These are phyloP conservation scores for Fusarium agapanthi DNA, from an alignment of 2,329 filamentous ascomycete genomes.

Conservation along the genomic window DNA sequence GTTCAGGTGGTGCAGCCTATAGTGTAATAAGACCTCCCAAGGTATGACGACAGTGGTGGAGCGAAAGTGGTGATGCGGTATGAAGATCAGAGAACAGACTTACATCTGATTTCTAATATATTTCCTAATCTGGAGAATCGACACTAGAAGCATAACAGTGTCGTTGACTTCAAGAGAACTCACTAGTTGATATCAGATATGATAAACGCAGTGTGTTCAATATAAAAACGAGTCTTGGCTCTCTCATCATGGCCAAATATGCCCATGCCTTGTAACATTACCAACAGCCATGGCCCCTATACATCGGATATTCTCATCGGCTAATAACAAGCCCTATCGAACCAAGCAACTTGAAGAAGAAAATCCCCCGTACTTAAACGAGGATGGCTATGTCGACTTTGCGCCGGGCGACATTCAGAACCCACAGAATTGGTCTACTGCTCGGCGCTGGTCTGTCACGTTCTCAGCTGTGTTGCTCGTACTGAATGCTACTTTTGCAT, in stretches of 20 bases:
- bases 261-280: not conserved
- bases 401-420: constrained; percentile 5
- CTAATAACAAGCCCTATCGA: constrained; percentile 22
- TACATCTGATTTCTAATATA: constrained; percentile 12
- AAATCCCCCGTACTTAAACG: constrained; percentile 14
- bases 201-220: not conserved
- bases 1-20: not conserved
- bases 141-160: not conserved
- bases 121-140: not conserved
- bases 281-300: constrained; percentile 13
- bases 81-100: constrained; percentile 17
- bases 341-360: constrained; percentile 14
- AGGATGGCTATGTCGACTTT: constrained; percentile 20
- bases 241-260: not conserved
- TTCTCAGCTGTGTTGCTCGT: constrained; percentile 17
- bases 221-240: constrained; percentile 2
- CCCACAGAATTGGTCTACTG: constrained; percentile 12
- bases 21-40: not conserved
- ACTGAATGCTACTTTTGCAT: constrained; percentile 22
- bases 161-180: constrained; percentile 3
- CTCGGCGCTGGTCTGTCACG: constrained; percentile 6
- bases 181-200: not conserved
- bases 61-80: constrained; percentile 7
- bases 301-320: constrained; percentile 23
- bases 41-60: constrained; percentile 22